phyloP scores from a whole-genome alignment of 805 yeast genomes.

The Grigorovia humatica region DNA sequence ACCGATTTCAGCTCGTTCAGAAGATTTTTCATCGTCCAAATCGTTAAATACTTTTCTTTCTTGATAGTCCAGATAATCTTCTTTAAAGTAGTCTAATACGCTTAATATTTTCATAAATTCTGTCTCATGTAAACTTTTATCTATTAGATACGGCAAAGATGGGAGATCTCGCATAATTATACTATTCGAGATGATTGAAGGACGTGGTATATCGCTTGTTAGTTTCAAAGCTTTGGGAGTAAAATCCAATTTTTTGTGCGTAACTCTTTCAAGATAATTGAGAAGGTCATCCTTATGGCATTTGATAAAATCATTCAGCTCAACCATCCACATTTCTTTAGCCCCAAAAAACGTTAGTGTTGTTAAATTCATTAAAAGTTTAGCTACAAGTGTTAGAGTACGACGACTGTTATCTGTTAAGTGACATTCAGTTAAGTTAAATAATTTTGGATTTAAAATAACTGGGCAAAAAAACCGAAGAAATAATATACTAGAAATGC shows the following conservation, averaged over 20 bases:
- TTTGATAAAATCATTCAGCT: conserved; percentile 58
- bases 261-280: conserved; percentile 63
- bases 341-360: conserved; percentile 65
- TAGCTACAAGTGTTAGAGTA: conserved; percentile 73
- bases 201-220: conserved; percentile 46
- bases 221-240: conserved; percentile 46
- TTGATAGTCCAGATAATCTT: conserved; percentile 4
- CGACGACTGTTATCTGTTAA: conserved; percentile 65
- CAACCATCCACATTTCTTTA: conserved; percentile 72
- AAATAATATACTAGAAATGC: conserved; percentile 76
- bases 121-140: conserved; percentile 50
- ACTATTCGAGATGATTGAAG: conserved; percentile 42
- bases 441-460: conserved; percentile 77
- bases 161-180: conserved; percentile 49
- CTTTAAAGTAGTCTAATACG: neutral
- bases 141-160: conserved; percentile 57
- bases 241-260: conserved; percentile 60
- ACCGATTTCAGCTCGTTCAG: conserved; percentile 14
- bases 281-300: conserved; percentile 46
- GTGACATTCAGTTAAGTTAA: conserved; percentile 59
- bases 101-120: conserved; percentile 36
- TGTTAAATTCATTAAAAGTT: conserved; percentile 67
- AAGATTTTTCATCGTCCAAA: conserved; percentile 4
- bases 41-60: conserved; percentile 1
- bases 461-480: conserved; percentile 86